A percentile compares a stretch with the other conserved stretches of the same genome.
These are phyloP conservation scores for Yamadazyma membranifaciens DNA, from an alignment of 1,139 yeast species.

Conservation along the genomic window DNA sequence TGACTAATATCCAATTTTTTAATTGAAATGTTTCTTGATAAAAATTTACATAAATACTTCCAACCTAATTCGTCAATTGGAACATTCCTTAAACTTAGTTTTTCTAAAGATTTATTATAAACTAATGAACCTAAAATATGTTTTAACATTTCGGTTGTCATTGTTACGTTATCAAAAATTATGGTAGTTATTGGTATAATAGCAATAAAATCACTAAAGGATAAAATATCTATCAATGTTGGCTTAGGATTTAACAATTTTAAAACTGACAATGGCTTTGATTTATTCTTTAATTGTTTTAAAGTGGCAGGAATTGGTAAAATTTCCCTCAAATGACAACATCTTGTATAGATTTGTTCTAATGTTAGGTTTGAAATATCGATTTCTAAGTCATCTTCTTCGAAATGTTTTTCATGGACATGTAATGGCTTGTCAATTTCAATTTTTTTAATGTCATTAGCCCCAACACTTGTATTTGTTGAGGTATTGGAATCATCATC, in stretches of 20 bases:
- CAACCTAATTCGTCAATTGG: slow-evolving; percentile 71
- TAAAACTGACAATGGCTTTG: slow-evolving; percentile 71
- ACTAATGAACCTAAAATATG: slow-evolving; percentile 64
- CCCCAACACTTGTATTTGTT: slow-evolving; percentile 14
- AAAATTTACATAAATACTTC: slow-evolving; percentile 70
- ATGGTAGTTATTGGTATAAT: slow-evolving; percentile 79
- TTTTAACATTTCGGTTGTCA: slow-evolving; percentile 78
- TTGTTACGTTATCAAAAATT: slow-evolving; percentile 77
- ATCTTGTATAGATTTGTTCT: slow-evolving; percentile 80
- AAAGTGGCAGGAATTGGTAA: slow-evolving; percentile 90
- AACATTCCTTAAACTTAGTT: slow-evolving; percentile 76
- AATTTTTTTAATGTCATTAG: slow-evolving; percentile 20
- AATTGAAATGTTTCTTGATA: slow-evolving; percentile 56
- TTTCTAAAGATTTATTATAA: slow-evolving; percentile 58
- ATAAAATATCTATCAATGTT: slow-evolving; percentile 81
- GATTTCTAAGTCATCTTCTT: slow-evolving; percentile 24
- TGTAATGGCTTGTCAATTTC: slow-evolving; percentile 62
- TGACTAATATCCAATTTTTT: slow-evolving; percentile 78
- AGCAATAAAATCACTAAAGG: slow-evolving; percentile 84
- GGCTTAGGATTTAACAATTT: slow-evolving; percentile 88
- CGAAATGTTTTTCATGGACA: slow-evolving; percentile 63
- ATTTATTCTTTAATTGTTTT: slow-evolving; percentile 75
- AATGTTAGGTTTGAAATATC: slow-evolving; percentile 38
- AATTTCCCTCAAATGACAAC: slow-evolving; percentile 90
- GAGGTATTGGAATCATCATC: slow-evolving; percentile 21